Evolutionary conservation across 2,329 filamentous ascomycete genomes (phyloP), one percentile per base, ranked within the genome.

Genomic region (Calonectria honghensis): DNA sequence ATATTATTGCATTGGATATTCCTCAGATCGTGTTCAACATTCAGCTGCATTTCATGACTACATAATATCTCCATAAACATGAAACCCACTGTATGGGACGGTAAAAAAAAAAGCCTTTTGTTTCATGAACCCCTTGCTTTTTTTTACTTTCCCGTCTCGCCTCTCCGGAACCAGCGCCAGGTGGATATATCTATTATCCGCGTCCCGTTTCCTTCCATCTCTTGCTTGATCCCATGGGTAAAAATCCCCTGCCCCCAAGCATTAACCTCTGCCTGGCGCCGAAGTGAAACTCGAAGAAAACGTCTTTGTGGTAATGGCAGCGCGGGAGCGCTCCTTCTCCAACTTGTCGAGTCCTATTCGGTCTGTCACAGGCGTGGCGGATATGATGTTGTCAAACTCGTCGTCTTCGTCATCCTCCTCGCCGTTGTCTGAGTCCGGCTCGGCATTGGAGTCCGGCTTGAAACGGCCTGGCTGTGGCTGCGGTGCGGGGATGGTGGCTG

Each of bases 331-430:
- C 79, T 92, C 90, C 84, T 89, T 91, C 74, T 92, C 89, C 52
- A 92, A 83, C 83, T 86, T 90, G 3, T 85, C 84, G 71, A 92
- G 81, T 0, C 96, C 96, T 16, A 94, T 94, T 70, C 94, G 91
- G 83, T 98, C 96, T 0, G 96, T 98, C 24, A 97, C 92, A 0
- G 95, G 95, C 4, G 95, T 96, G 0, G 97, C 96, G 79, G 96
- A 92, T 82, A 98, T 98, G 84, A 99, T 97, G 78, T 94, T 94
- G 82, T 98, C 96, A 82, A 98, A 98, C 65, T 95, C 94, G 61
- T 94, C 94, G 69, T 97, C 94, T 20, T 92, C 90, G 1, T 89
- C 92, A 13, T 87, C 90, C 6, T 80, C 91, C 27, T 86, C 78
- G 37, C 87, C 90, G 71, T 94, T 91, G 76, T 95, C 94, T 4